Evolutionary conservation across 2,329 filamentous ascomycete species (phyloP), one percentile per base, ranked within the genome.

Genomic region (Fusarium vanettenii): DNA sequence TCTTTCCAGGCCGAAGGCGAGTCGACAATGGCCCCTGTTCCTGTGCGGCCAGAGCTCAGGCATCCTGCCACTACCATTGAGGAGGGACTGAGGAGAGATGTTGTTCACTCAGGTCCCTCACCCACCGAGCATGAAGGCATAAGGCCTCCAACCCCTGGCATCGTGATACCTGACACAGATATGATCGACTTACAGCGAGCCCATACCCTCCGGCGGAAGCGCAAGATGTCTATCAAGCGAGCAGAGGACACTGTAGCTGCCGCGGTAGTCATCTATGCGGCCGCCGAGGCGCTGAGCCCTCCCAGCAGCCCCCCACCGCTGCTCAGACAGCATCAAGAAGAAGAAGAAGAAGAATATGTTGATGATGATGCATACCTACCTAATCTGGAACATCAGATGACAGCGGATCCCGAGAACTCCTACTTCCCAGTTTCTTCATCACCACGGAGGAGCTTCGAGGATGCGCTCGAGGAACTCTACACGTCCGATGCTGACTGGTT

Each of bases 401-500:
- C 75, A 55, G 70, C 76, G 68, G 77, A 78, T 52, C 70, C 74
- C 41, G 71, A 75, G 64, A 74, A 78, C 70, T 79, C 71, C 76
- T 74, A 79, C 79, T 81, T 78, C 76, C 79, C 80, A 78, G 78
- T 80, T 79, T 80, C 79, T 78, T 76, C 77, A 67, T 69, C 76
- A 72, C 79, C 75, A 77, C 80, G 72, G 77, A 80, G 74, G 79
- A 79, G 78, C 78, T 80, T 80, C 80, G 81, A 79, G 68, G 80
- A 84, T 75, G 79, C 81, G 76, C 81, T 84, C 72, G 79, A 81
- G 75, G 83, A 83, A 78, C 81, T 85, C 83, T 79, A 82, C 79
- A 81, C 82, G 81, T 83, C 84, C 82, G 84, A 86, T 86, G 84
- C 88, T 90, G 86, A 90, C 88, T 84, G 86, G 80, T 87, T 84